These are phyloP conservation scores for Colletotrichum spaethianum DNA, from an alignment of 2,329 filamentous ascomycete species.

Conservation along the genomic window DNA sequence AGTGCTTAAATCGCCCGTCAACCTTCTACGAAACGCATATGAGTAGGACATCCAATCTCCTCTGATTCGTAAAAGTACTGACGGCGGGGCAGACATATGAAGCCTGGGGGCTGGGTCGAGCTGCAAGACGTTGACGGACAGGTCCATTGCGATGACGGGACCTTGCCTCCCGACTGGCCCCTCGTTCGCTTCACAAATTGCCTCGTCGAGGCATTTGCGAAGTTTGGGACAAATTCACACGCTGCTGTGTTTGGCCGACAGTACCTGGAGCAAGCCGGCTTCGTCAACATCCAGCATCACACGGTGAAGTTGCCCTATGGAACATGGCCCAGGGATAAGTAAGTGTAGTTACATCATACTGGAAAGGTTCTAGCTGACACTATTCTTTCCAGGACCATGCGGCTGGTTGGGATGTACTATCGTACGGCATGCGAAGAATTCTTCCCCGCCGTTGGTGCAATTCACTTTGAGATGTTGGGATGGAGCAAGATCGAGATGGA, in stretches of 20 bases:
- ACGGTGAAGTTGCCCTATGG: constrained; percentile 62
- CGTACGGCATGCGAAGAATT: constrained; percentile 58
- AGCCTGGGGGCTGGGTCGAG: constrained; percentile 62
- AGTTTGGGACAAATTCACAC: constrained; percentile 54
- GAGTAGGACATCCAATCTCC: constrained; percentile 40
- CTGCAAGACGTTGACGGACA: constrained; percentile 61
- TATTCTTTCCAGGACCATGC: constrained; percentile 48
- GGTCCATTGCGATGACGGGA: constrained; percentile 54
- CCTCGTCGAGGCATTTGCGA: constrained; percentile 54
- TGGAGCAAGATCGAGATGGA: constrained; percentile 50
- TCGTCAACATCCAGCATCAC: constrained; percentile 55
- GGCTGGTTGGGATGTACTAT: constrained; percentile 58
- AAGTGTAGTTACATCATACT: background rate
- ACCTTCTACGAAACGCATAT: constrained; percentile 49
- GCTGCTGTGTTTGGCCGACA: constrained; percentile 55
- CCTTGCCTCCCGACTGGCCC: constrained; percentile 51
- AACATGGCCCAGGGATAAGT: constrained; percentile 61
- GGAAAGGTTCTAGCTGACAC: background rate
- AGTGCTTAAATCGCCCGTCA: constrained; percentile 51
- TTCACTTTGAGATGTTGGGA: constrained; percentile 56
- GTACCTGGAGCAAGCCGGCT: constrained; percentile 57
- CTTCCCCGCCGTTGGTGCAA: constrained; percentile 56
- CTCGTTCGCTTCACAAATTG: constrained; percentile 53
- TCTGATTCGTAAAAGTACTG: background rate
- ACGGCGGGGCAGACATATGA: constrained; percentile 50